Conservation (phyloP, 768 basidiomycete species). For the Nevesoporus exiguus region DNA sequence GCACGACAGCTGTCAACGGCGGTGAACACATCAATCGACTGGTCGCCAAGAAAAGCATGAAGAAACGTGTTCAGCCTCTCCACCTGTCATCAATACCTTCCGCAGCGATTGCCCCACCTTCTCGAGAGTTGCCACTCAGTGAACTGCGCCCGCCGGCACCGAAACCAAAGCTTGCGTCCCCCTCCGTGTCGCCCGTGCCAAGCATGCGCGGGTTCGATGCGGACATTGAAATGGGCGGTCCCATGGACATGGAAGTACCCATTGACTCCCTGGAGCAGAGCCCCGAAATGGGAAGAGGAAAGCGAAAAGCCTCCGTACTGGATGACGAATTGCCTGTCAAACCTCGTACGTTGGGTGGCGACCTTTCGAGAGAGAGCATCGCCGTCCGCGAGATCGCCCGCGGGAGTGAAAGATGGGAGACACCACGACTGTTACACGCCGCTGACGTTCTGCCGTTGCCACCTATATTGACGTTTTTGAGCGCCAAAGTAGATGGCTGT, state of each 20-base stretch:
- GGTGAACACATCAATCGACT: conserved; percentile 69
- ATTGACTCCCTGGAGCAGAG: conserved; percentile 53
- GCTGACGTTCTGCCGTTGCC: conserved; percentile 42
- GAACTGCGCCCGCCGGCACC: conserved; percentile 23
- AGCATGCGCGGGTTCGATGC: conserved; percentile 49
- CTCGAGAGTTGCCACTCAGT: conserved; percentile 11
- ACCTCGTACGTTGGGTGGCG: conserved; percentile 67
- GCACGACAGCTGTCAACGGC: conserved; percentile 33
- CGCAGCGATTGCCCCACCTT: conserved; percentile 19
- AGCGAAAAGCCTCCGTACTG: conserved; percentile 47
- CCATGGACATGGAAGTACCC: conserved; percentile 52
- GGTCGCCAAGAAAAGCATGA: conserved; percentile 68
- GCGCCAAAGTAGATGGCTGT: conserved; percentile 57
- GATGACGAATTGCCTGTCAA: conserved; percentile 41
- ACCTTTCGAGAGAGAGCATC: conserved; percentile 48
- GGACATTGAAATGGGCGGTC: conserved; percentile 39
- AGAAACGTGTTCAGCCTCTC: conserved; percentile 60
- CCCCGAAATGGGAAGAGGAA: conserved; percentile 40
- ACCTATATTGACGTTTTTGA: conserved; percentile 57
- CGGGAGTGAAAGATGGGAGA: conserved; percentile 13
- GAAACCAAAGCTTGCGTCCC: conserved; percentile 24
- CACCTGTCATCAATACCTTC: conserved; percentile 40
- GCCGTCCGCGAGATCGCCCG: conserved; percentile 53
- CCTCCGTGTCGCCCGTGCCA: conserved; percentile 44
- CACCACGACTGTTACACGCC: conserved; percentile 19